Conservation (phyloP, 352 stramenopile species). For the Globisporangium cylindrosporum region DNA sequence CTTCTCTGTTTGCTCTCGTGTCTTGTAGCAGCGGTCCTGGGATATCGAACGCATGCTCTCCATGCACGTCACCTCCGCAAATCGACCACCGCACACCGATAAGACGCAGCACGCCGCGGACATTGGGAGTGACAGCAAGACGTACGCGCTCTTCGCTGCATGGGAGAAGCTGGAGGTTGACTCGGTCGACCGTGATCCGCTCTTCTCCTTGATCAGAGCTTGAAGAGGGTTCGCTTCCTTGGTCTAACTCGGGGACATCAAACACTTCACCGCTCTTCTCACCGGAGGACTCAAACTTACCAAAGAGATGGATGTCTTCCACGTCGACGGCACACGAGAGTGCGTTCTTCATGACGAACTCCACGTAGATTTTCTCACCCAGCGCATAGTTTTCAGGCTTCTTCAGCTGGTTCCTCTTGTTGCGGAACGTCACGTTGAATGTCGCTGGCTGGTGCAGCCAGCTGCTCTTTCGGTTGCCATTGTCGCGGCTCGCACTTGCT, state of each 20-base stretch:
- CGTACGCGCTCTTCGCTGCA: slow-evolving; percentile 76
- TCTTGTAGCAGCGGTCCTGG: slow-evolving; percentile 79
- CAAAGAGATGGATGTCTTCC: slow-evolving; percentile 77
- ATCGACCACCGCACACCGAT: slow-evolving; percentile 81
- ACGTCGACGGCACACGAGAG: slow-evolving; percentile 82
- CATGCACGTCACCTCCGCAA: slow-evolving; percentile 74
- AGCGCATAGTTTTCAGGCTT: slow-evolving; percentile 64
- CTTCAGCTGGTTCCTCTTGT: slow-evolving; percentile 39
- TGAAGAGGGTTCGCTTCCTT: neutral
- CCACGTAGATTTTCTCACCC: slow-evolving; percentile 78
- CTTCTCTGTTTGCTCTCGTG: slow-evolving; percentile 69
- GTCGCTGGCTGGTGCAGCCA: slow-evolving; percentile 53
- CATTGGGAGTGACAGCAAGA: slow-evolving; percentile 57
- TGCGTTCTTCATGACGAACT: slow-evolving; percentile 88
- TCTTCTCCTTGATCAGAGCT: slow-evolving; percentile 12
- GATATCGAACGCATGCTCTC: slow-evolving; percentile 80
- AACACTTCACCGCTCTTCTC: slow-evolving; percentile 26
- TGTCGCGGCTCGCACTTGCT: neutral
- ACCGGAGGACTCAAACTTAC: slow-evolving; percentile 49
- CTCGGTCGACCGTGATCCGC: slow-evolving; percentile 55
- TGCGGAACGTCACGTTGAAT: slow-evolving; percentile 54
- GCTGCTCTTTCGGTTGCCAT: slow-evolving; percentile 16
- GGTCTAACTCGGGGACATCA: slow-evolving; percentile 39
- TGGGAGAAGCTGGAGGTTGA: slow-evolving; percentile 74
- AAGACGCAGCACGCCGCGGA: slow-evolving; percentile 57